phyloP scores from a whole-genome alignment of 371 early-diverging fungal genomes.

The Mucor mucedo region DNA sequence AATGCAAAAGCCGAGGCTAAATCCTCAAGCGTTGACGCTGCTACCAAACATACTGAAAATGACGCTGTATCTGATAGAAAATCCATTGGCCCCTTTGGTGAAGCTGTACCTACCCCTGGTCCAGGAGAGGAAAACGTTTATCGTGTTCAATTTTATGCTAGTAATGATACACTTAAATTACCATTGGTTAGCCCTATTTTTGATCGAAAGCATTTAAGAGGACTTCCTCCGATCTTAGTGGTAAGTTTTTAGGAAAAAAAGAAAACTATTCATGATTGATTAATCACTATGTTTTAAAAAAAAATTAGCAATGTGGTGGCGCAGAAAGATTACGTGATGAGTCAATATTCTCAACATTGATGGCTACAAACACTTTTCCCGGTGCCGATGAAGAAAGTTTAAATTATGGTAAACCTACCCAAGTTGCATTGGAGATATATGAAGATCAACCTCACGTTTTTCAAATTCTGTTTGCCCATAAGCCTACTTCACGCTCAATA shows the following conservation, averaged over 20 bases:
- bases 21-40: neutral
- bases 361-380: conserved; percentile 37
- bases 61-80: conserved; percentile 14
- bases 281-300: no score
- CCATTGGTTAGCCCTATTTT: conserved; percentile 59
- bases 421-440: conserved; percentile 50
- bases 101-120: conserved; percentile 25
- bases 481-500: conserved; percentile 26
- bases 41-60: neutral
- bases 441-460: conserved; percentile 85
- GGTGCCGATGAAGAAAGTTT: conserved; percentile 21
- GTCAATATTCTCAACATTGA: conserved; percentile 46
- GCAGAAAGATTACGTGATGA: conserved; percentile 75
- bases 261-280: no score
- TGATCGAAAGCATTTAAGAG: conserved; percentile 42
- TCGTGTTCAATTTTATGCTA: conserved; percentile 63
- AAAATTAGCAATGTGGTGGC: conserved; percentile 62
- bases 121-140: conserved; percentile 35
- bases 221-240: conserved; percentile 51
- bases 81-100: conserved; percentile 43
- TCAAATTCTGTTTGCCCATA: conserved; percentile 53
- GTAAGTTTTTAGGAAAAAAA: conserved; percentile 26
- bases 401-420: conserved; percentile 18
- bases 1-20: conserved; percentile 14
- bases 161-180: conserved; percentile 49